phyloP scores from a whole-genome alignment of 495 filamentous ascomycete species.

The Podospora comata region DNA sequence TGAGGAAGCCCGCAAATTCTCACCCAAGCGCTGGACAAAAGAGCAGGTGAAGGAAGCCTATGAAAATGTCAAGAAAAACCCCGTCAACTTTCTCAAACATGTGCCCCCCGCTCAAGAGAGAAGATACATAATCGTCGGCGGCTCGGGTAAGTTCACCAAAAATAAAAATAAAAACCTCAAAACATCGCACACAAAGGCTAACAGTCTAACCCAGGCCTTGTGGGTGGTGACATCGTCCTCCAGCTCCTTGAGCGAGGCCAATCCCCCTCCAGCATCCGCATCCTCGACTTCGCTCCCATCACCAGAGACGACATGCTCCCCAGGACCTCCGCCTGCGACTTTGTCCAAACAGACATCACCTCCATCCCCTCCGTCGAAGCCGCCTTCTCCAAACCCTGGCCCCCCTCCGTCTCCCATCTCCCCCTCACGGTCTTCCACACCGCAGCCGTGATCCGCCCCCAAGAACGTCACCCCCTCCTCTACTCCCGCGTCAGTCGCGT shows the following conservation, averaged over 20 bases:
- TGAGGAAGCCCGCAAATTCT: constrained; percentile 39
- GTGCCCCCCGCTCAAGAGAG: constrained; percentile 53
- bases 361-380: constrained; percentile 43
- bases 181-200: background rate
- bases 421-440: constrained; percentile 60
- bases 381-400: constrained; percentile 53
- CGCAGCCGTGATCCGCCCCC: constrained; percentile 50
- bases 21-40: constrained; percentile 52
- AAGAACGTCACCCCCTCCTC: constrained; percentile 46
- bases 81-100: constrained; percentile 46
- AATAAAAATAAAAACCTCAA: background rate
- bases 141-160: constrained; percentile 41
- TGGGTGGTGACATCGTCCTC: constrained; percentile 54
- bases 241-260: constrained; percentile 56
- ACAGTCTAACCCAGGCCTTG: constrained; percentile 41
- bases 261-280: constrained; percentile 50
- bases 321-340: constrained; percentile 42
- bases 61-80: constrained; percentile 42
- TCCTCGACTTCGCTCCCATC: constrained; percentile 51
- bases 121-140: constrained; percentile 58
- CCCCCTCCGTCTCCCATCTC: constrained; percentile 38
- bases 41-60: constrained; percentile 49
- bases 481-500: constrained; percentile 48
- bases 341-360: constrained; percentile 53
- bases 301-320: constrained; percentile 37